Evolutionary conservation across 768 basidiomycete genomes (phyloP), one percentile per base, ranked within the genome.

Genomic region (Chalciporus chontae): DNA sequence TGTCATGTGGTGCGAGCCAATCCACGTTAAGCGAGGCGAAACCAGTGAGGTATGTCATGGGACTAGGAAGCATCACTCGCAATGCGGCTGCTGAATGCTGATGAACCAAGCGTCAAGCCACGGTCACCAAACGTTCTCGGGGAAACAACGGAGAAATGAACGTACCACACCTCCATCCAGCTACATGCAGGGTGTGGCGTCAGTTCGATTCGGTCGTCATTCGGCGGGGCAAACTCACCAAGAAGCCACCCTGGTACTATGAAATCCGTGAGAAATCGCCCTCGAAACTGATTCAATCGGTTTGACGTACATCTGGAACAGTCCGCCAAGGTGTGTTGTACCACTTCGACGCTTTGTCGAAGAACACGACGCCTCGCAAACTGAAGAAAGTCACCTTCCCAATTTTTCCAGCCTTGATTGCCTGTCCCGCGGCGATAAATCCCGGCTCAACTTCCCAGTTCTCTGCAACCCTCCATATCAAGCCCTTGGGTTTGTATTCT

Each of bases 281-380:
- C 44, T 23, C 15, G 18, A 11, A 15, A 42, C 15, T 5, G 34
- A 53, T 32, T 40, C 41, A 39, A 42, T 29, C 11, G 31, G 23
- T 53, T 42, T 13, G 11, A 75, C 83, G 59, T 58, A 87, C 87
- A 54, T 90, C 87, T 19, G 91, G 90, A 43, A 86, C 71, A 2
- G 85, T 87, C 36, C 91, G 74, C 92, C 92, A 94, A 32, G 83
- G 78, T 0, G 89, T 91, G 45, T 87, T 84, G 64, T 89, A 88
- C 75, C 82, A 93, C 62, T 85, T 85, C 21, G 77, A 79, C 13
- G 79, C 77, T 61, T 79, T 71, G 54, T 83, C 78, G 52, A 89
- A 71, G 54, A 73, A 73, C 54, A 74, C 75, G 23, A 81, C 70
- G 3, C 73, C 71, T 5, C 74, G 68, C 14, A 80, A 73, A 49